A percentile compares a stretch with the other conserved stretches of the same genome.
Evolutionary conservation across 2,329 filamentous ascomycete species (phyloP).

Genomic region (Orbilia oligospora): DNA sequence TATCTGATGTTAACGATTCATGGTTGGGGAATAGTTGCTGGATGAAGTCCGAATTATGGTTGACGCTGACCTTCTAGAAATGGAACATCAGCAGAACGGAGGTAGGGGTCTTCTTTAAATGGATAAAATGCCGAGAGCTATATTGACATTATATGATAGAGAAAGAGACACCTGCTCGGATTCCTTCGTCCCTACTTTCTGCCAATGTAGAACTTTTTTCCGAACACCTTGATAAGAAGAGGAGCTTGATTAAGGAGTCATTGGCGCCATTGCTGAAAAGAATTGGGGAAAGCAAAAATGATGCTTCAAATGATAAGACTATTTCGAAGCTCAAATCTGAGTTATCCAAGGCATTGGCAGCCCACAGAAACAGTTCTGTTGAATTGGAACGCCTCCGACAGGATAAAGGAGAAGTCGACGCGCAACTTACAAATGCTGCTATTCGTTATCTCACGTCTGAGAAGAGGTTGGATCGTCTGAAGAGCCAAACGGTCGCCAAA

Average conservation of each 20-base stretch:
- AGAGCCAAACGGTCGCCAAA: conserved; percentile 90
- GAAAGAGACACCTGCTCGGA: conserved; percentile 3
- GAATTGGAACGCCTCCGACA: conserved; percentile 81
- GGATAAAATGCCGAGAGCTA: conserved; percentile 66
- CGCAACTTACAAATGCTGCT: conserved; percentile 88
- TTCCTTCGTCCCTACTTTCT: conserved; percentile 71
- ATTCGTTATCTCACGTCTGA: conserved; percentile 94
- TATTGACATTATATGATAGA: conserved; percentile 55
- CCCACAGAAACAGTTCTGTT: conserved; percentile 84
- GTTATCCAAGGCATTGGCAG: conserved; percentile 80
- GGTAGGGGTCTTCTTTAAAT: conserved; percentile 65
- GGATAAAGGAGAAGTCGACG: conserved; percentile 87
- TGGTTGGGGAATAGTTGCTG: conserved; percentile 70
- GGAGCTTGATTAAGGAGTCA: conserved; percentile 80
- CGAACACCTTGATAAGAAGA: conserved; percentile 82
- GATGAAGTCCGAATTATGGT: conserved; percentile 77
- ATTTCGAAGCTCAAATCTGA: conserved; percentile 80
- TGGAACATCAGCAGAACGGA: conserved; percentile 68
- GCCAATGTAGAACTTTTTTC: conserved; percentile 81
- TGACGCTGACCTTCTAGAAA: conserved; percentile 68
- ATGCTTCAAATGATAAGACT: conserved; percentile 73
- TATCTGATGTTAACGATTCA: conserved; percentile 63
- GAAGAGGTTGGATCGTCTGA: conserved; percentile 90
- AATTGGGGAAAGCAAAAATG: conserved; percentile 65
- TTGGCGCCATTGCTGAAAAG: conserved; percentile 77